Percentiles rank a stretch among this genome's conserved stretches.
Conservation (phyloP, 768 basidiomycete genomes). For the Lentinula lateritia region DNA sequence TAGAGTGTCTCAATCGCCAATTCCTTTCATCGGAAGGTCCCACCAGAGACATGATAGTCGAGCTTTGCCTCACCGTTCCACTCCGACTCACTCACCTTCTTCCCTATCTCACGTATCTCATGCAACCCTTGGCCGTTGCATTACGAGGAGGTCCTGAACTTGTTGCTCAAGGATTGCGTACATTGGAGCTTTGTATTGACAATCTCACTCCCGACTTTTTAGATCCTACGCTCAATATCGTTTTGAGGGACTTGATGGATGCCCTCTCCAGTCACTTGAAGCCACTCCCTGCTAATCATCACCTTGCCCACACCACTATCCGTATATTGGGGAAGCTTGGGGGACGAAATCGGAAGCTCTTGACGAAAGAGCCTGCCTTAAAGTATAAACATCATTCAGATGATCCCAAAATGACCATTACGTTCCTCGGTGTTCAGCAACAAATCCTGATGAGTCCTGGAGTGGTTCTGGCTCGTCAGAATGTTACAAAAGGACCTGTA, state of each 20-base stretch:
- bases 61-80: conserved; percentile 95
- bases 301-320: conserved; percentile 90
- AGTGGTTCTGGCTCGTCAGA: conserved; percentile 57
- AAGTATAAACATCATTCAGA: conserved; percentile 67
- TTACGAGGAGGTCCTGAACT: conserved; percentile 83
- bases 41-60: conserved; percentile 89
- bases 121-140: conserved; percentile 93
- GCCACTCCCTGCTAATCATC: conserved; percentile 83
- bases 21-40: conserved; percentile 79
- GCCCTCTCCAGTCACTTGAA: conserved; percentile 88
- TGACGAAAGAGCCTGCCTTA: conserved; percentile 75
- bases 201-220: conserved; percentile 97
- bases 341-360: conserved; percentile 83
- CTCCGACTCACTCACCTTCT: conserved; percentile 92
- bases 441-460: conserved; percentile 64
- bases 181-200: conserved; percentile 98
- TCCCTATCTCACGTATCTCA: conserved; percentile 90
- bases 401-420: conserved; percentile 63
- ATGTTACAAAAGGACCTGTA: conserved; percentile 45
- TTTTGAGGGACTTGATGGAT: conserved; percentile 90
- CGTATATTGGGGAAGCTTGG: conserved; percentile 96
- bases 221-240: conserved; percentile 90
- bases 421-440: conserved; percentile 64
- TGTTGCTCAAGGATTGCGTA: conserved; percentile 91
- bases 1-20: conserved; percentile 90